Conservation (phyloP, 176 grass and related monocot species). For the Oryza australiensis region DNA sequence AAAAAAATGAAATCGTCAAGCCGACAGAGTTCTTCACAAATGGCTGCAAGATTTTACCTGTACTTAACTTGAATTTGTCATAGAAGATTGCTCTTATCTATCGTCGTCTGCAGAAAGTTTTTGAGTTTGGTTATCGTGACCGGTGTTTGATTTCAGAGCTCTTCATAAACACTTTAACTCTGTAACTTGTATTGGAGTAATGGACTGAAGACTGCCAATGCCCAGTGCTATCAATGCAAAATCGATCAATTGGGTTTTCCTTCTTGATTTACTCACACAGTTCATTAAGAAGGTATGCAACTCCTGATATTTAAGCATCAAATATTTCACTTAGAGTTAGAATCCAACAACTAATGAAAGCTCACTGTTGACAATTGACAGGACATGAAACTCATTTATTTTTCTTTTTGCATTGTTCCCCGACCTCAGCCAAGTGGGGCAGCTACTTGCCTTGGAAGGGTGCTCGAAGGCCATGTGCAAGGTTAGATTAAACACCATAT, state of each 20-base stretch:
- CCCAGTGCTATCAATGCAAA: not conserved
- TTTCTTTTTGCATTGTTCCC: not conserved
- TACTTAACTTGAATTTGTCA: not conserved
- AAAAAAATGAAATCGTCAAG: not conserved
- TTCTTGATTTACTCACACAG: not conserved
- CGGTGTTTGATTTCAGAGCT: not conserved
- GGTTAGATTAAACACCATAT: slow-evolving; percentile 25
- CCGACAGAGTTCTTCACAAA: not conserved
- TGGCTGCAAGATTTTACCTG: not conserved
- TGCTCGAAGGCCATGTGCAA: slow-evolving; percentile 42
- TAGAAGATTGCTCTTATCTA: not conserved
- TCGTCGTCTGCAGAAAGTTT: not conserved
- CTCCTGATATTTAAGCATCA: not conserved
- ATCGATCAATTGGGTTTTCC: not conserved
- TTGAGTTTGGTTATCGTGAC: not conserved
- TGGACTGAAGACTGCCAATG: not conserved
- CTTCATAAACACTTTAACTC: slow-evolving; percentile 4
- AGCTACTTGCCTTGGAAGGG: slow-evolving; percentile 28
- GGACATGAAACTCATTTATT: not conserved
- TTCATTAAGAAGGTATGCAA: not conserved
- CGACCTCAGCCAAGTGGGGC: slow-evolving; percentile 8
- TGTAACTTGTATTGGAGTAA: not conserved
- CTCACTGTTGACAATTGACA: not conserved
- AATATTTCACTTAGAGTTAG: not conserved
- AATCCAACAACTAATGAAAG: not conserved